Percentiles rank a stretch among this genome's conserved stretches.
Conservation (phyloP, 2,329 filamentous ascomycete genomes). For the Catunica adiposa region DNA sequence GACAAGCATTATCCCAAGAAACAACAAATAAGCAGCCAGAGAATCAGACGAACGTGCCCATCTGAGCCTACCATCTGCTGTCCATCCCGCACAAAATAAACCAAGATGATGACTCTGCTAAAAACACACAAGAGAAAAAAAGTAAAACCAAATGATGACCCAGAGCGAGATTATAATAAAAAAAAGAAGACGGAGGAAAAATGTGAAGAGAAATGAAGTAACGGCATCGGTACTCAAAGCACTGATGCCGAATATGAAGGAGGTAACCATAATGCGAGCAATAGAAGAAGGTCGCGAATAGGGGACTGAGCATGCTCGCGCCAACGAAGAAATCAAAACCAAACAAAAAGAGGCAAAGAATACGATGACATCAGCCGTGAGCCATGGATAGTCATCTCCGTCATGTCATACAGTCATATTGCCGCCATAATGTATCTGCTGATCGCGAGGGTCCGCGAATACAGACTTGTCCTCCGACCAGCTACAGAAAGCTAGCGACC, state of each 20-base stretch:
- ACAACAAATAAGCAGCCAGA: neutral
- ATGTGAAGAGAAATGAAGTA: slow-evolving; percentile 4
- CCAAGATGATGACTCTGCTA: neutral
- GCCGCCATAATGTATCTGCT: neutral
- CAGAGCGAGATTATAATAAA: slow-evolving; percentile 1
- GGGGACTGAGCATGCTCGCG: neutral
- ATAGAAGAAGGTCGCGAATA: neutral
- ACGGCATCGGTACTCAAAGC: neutral
- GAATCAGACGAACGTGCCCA: neutral
- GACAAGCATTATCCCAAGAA: slow-evolving; percentile 1
- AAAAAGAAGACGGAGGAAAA: neutral
- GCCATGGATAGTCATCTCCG: slow-evolving; percentile 4
- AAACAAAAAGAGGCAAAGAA: slow-evolving; percentile 8
- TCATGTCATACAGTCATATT: slow-evolving; percentile 10
- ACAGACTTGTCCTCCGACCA: no score
- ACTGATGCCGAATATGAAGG: neutral
- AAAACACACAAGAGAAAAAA: slow-evolving; percentile 2
- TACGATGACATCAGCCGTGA: neutral
- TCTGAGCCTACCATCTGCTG: neutral
- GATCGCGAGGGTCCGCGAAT: neutral
- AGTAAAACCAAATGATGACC: neutral
- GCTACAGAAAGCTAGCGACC: neutral
- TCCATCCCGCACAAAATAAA: neutral
- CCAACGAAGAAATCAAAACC: slow-evolving; percentile 4
- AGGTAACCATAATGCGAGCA: neutral